Evolutionary conservation across 2,329 filamentous ascomycete species (phyloP).

Genomic region (Elsinoe perseae): DNA sequence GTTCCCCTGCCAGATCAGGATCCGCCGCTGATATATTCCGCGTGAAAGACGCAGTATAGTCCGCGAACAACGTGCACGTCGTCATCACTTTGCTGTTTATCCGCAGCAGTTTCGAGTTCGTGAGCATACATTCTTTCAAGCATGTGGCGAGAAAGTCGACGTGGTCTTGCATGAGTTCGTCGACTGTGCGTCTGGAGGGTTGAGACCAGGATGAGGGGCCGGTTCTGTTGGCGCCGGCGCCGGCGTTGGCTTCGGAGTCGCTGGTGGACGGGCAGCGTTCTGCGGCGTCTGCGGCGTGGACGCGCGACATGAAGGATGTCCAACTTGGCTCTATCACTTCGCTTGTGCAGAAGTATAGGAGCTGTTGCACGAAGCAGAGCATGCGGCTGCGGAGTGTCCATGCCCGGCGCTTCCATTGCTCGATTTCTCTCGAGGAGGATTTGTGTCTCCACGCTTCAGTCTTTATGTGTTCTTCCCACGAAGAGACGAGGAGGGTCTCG

Average conservation of each 20-base stretch:
- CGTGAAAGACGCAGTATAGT: constrained; percentile 79
- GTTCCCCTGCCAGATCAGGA: constrained; percentile 57
- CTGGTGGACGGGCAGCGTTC: constrained; percentile 32
- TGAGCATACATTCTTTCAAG: constrained; percentile 97
- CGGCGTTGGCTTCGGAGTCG: neutral
- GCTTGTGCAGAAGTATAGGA: constrained; percentile 92
- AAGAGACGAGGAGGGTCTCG: constrained; percentile 75
- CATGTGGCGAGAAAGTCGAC: constrained; percentile 97
- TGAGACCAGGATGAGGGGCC: constrained; percentile 16
- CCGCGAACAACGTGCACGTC: constrained; percentile 88
- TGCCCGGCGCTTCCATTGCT: constrained; percentile 85
- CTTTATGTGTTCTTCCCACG: constrained; percentile 86
- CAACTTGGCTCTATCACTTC: constrained; percentile 98
- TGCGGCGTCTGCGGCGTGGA: constrained; percentile 53
- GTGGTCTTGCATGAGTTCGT: constrained; percentile 98
- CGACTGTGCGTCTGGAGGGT: constrained; percentile 63
- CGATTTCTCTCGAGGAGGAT: constrained; percentile 62
- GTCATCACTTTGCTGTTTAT: constrained; percentile 97
- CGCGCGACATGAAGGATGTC: constrained; percentile 82
- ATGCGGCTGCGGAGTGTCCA: constrained; percentile 90
- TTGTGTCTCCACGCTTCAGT: constrained; percentile 69
- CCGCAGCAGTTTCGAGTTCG: constrained; percentile 86
- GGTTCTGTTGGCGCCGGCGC: neutral
- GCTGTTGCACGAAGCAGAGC: constrained; percentile 93
- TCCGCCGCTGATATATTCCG: constrained; percentile 78